Evolutionary conservation across 192 early-diverging fungal genomes (phyloP).

Genomic region (Linnemannia zychae): DNA sequence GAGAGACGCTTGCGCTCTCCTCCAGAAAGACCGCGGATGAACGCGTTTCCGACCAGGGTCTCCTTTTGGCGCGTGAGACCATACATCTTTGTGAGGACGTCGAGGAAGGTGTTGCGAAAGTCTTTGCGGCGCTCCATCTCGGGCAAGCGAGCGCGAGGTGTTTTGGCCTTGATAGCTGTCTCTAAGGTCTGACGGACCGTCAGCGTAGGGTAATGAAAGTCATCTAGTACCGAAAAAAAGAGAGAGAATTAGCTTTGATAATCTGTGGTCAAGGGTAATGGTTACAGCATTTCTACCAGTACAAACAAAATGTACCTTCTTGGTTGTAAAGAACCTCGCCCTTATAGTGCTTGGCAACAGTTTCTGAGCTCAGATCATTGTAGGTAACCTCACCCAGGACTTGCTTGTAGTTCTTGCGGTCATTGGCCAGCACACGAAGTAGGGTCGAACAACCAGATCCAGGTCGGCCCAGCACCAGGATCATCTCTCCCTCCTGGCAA

Average conservation of each 20-base stretch:
- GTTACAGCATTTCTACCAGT: neutral
- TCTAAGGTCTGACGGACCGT: conserved; percentile 82
- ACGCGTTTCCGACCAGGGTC: conserved; percentile 71
- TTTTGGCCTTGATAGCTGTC: conserved; percentile 80
- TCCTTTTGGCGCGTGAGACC: conserved; percentile 71
- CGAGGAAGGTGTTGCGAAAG: conserved; percentile 60
- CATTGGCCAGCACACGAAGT: conserved; percentile 72
- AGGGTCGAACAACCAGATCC: conserved; percentile 78
- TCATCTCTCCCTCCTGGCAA: conserved; percentile 78
- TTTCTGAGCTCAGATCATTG: conserved; percentile 67
- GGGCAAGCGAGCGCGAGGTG: conserved; percentile 64
- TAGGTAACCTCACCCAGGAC: conserved; percentile 72
- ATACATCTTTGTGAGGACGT: conserved; percentile 68
- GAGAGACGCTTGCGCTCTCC: conserved; percentile 72
- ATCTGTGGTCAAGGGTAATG: neutral
- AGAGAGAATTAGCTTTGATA: neutral
- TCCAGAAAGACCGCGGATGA: conserved; percentile 70
- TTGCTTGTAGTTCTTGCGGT: conserved; percentile 65
- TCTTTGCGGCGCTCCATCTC: conserved; percentile 55
- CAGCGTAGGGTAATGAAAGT: conserved; percentile 81
- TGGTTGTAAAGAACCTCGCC: conserved; percentile 81
- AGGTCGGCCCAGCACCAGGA: conserved; percentile 76
- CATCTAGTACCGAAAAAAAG: conserved; percentile 58
- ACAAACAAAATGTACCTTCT: conserved; percentile 56
- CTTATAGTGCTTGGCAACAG: conserved; percentile 69